Evolutionary conservation across 208 protist genomes (phyloP).

Genomic region (Trypanosoma cruzi): DNA sequence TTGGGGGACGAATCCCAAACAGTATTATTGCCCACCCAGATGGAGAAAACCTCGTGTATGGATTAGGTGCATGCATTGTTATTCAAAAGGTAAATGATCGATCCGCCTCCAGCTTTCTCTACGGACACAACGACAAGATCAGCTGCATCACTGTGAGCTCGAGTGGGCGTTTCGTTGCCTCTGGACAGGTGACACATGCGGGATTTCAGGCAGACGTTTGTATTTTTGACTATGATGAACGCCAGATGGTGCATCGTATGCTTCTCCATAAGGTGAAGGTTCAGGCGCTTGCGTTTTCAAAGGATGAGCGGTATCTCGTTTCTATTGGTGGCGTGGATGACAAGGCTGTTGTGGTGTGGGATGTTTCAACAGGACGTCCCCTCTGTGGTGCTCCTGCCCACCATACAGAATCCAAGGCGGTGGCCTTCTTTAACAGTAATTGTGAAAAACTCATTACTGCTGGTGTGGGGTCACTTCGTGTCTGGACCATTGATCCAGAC

Average conservation of each 20-base stretch:
- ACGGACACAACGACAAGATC: slow-evolving; percentile 95
- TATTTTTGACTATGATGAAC: slow-evolving; percentile 91
- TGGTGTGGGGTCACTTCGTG: slow-evolving; percentile 83
- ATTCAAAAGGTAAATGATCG: slow-evolving; percentile 85
- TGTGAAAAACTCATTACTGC: slow-evolving; percentile 89
- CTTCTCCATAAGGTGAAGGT: slow-evolving; percentile 96
- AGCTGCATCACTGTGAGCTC: slow-evolving; percentile 93
- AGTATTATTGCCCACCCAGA: slow-evolving; percentile 92
- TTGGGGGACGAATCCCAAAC: slow-evolving; percentile 79
- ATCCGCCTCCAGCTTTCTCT: slow-evolving; percentile 87
- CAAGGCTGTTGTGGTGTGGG: slow-evolving; percentile 95
- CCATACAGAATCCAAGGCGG: slow-evolving; percentile 73
- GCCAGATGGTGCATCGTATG: slow-evolving; percentile 90
- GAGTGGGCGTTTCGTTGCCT: slow-evolving; percentile 93
- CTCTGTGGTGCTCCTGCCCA: slow-evolving; percentile 88
- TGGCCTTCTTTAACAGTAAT: slow-evolving; percentile 90
- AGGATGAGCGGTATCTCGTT: slow-evolving; percentile 90
- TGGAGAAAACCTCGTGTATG: slow-evolving; percentile 91
- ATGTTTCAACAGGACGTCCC: slow-evolving; percentile 90
- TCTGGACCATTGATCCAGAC: slow-evolving; percentile 92
- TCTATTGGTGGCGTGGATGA: slow-evolving; percentile 96
- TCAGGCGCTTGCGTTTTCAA: slow-evolving; percentile 94
- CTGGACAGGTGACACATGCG: slow-evolving; percentile 94
- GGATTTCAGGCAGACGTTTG: slow-evolving; percentile 95
- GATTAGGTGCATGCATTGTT: slow-evolving; percentile 93